These are phyloP conservation scores for Pseudozyma tsukubaensis DNA, from an alignment of 1,284 basidiomycete genomes.

Conservation along the genomic window DNA sequence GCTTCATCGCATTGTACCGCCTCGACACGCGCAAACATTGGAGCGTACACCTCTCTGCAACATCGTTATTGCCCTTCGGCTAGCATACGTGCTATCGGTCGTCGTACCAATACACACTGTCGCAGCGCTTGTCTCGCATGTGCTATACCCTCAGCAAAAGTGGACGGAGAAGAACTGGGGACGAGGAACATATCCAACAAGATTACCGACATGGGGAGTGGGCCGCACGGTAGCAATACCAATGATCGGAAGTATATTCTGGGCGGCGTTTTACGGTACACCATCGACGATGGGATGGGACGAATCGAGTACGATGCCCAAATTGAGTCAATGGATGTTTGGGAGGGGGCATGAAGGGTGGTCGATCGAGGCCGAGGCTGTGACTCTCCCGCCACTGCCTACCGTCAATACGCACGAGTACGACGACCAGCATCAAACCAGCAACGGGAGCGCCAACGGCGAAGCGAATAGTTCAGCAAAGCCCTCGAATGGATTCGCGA, in stretches of 20 bases:
- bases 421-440: not conserved
- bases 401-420: not conserved
- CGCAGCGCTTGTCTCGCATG: conserved; percentile 22
- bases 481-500: not conserved
- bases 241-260: conserved; percentile 29
- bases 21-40: conserved; percentile 25
- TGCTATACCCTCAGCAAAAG: not conserved
- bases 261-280: conserved; percentile 33
- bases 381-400: conserved; percentile 25
- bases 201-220: conserved; percentile 16
- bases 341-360: conserved; percentile 34
- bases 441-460: not conserved
- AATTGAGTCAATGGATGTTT: conserved; percentile 27
- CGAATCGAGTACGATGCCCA: conserved; percentile 25
- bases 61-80: conserved; percentile 5
- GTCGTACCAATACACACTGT: conserved; percentile 20
- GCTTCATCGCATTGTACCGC: conserved; percentile 16
- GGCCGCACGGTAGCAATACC: conserved; percentile 25
- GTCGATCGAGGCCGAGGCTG: conserved; percentile 36
- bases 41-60: not conserved
- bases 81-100: conserved; percentile 15
- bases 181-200: conserved; percentile 8
- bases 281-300: conserved; percentile 21
- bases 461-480: not conserved
- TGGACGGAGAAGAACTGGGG: conserved; percentile 15